phyloP scores from a whole-genome alignment of 2,329 filamentous ascomycete species.

The Cercospora sp. region DNA sequence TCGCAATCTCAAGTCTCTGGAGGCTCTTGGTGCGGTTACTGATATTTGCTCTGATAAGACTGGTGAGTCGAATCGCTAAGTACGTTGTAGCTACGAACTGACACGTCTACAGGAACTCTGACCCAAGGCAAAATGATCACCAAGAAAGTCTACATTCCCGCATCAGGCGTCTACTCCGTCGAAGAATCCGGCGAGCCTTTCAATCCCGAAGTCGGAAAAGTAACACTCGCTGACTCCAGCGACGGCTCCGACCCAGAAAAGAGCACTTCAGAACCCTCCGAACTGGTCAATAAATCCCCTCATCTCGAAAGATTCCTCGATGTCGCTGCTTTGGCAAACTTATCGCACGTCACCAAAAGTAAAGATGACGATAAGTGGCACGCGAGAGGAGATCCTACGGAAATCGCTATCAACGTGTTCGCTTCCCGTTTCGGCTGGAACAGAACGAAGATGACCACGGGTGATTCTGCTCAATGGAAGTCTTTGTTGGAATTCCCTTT shows the following conservation, averaged over 20 bases:
- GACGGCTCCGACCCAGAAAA: constrained; percentile 11
- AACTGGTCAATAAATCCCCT: constrained; percentile 48
- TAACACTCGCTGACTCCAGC: constrained; percentile 40
- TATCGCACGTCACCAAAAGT: constrained; percentile 61
- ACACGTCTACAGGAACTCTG: constrained; percentile 22
- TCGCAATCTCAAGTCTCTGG: constrained; percentile 63
- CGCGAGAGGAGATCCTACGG: constrained; percentile 66
- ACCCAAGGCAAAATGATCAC: constrained; percentile 60
- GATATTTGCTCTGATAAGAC: constrained; percentile 26
- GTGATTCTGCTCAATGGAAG: constrained; percentile 36
- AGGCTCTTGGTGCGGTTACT: constrained; percentile 54
- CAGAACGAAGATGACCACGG: constrained; percentile 24
- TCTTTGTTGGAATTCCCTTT: constrained; percentile 70
- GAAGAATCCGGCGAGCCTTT: constrained; percentile 58
- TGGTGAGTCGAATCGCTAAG: constrained; percentile 39
- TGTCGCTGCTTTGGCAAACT: constrained; percentile 64
- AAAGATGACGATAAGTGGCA: constrained; percentile 59
- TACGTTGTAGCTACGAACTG: constrained; percentile 41
- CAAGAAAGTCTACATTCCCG: constrained; percentile 61
- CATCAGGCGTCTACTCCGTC: constrained; percentile 60
- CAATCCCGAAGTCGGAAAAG: constrained; percentile 62
- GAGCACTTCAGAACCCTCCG: constrained; percentile 16
- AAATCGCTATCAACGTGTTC: constrained; percentile 74
- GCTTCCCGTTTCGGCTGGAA: constrained; percentile 60
- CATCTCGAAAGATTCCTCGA: constrained; percentile 49